Evolutionary conservation across 176 grass and related monocot genomes (phyloP).

Genomic region (Aegilops longissima): DNA sequence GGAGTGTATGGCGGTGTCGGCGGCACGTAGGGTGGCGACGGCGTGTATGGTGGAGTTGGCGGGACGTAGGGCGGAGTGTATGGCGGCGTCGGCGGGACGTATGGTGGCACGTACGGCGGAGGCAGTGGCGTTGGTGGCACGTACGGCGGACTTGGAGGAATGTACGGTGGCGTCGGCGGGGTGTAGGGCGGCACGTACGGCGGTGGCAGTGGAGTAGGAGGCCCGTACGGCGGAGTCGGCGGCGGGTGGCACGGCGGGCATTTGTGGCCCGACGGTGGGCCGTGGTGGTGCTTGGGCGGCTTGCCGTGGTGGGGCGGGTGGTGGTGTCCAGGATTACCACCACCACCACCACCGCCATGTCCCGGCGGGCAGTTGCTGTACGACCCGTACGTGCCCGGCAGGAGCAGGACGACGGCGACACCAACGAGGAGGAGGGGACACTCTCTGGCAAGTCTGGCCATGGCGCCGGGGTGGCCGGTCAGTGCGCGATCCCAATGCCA

Average conservation of each 20-base stretch:
- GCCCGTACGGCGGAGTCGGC: neutral
- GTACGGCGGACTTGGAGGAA: neutral
- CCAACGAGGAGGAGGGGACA: neutral
- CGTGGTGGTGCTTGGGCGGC: constrained; percentile 48
- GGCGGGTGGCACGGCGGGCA: constrained; percentile 24
- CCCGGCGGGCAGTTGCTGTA: constrained; percentile 15
- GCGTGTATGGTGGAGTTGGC: neutral
- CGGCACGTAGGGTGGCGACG: constrained; percentile 12
- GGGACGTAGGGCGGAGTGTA: neutral
- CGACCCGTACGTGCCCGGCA: constrained; percentile 33
- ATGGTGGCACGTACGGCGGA: neutral
- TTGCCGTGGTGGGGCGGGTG: constrained; percentile 29
- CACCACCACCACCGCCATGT: neutral
- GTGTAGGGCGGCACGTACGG: neutral
- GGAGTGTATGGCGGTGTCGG: neutral
- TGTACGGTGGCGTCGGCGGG: neutral
- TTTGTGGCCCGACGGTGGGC: neutral
- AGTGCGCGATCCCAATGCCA: neutral
- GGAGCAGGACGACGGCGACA: neutral
- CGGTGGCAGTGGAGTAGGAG: neutral
- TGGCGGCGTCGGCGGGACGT: neutral
- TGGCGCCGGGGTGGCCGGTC: neutral
- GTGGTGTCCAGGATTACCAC: neutral
- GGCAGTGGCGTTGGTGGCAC: neutral
- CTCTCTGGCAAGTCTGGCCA: constrained; percentile 7